Base-by-base conservation (phyloP, 306 rosid genomes). In the Myrica gale region DNA sequence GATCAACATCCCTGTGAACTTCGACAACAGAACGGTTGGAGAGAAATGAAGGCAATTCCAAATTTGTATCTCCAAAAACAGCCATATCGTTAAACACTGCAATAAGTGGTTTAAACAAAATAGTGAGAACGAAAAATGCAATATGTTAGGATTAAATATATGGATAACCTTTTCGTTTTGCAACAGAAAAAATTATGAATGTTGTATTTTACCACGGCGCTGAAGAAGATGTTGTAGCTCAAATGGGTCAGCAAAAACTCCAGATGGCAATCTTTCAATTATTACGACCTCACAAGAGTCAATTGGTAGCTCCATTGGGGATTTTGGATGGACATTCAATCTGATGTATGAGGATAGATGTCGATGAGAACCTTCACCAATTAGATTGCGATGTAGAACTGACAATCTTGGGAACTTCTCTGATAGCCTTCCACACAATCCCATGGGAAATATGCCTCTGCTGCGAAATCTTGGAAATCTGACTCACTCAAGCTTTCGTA, bases 31-130 rank as follows among this genome's bases (percentile, higher is more conserved):
- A 89, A 48, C 86, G 95, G 56, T 89, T 92, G 43, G 97, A 91
- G 78, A 92, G 81, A 79, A 89, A 87, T 0, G 96, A 88, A 68
- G 98, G 98, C 63, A 81, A 84, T 83, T 94, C 98, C 80, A 92
- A 69, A 85, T 94, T 94, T 71, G 90, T 84, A 79, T 94, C 98
- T 69, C 98, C 96, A 80, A 90, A 92, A 58, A 92, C 98, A 83
- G 92, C 89, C 70, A 89, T 41, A 73, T 78, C 74, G 21, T 37
- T 83, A 75, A 82, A 86, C 45, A 80, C 97, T 94, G 90, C 78
- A 80, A 75, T 20, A 62, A 57, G 74, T 16, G 53, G 74, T 45
- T 37, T 17, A 75, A 70, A 39, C 69, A 6, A 74, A 15, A 42
- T 46, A 57, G 54, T 42, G 8, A 78, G 43, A 74, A 76, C 68